phyloP scores from a whole-genome alignment of 352 stramenopile genomes.

The Pythium dissotocum region DNA sequence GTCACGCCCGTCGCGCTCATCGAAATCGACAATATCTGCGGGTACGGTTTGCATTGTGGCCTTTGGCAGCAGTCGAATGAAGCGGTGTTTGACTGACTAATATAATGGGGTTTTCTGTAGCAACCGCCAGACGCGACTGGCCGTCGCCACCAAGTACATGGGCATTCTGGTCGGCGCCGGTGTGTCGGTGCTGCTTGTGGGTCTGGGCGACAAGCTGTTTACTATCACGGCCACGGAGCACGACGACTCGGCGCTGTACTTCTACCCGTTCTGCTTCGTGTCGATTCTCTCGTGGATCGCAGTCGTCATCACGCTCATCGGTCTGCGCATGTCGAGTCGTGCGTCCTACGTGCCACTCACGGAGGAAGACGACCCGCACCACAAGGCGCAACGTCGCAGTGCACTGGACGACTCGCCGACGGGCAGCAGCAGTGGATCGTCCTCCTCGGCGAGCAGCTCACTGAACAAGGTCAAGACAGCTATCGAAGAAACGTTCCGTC shows the following conservation, averaged over 20 bases:
- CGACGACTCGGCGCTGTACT: constrained; percentile 59
- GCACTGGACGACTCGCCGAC: constrained; percentile 33
- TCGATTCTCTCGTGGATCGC: constrained; percentile 72
- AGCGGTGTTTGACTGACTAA: constrained; percentile 11
- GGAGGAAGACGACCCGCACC: constrained; percentile 55
- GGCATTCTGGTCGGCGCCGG: constrained; percentile 56
- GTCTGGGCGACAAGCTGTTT: constrained; percentile 49
- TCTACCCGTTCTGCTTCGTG: constrained; percentile 78
- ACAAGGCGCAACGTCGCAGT: constrained; percentile 37
- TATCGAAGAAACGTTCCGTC: constrained; percentile 67
- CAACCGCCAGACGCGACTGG: constrained; percentile 68
- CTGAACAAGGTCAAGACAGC: constrained; percentile 64
- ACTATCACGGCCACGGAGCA: constrained; percentile 36
- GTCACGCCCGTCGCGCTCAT: constrained; percentile 74
- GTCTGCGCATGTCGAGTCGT: constrained; percentile 57
- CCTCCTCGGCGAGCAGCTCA: constrained; percentile 27
- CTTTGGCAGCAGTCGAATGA: neutral
- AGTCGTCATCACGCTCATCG: constrained; percentile 65
- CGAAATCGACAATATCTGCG: constrained; percentile 84
- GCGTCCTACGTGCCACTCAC: constrained; percentile 69
- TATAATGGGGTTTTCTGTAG: neutral
- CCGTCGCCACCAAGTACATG: constrained; percentile 64
- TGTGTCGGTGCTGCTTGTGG: constrained; percentile 53
- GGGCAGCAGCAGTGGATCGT: constrained; percentile 23
- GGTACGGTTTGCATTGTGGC: constrained; percentile 26